Percentiles rank a stretch among this genome's conserved stretches.
Conservation (phyloP, 2,329 filamentous ascomycete species). For the Arthroderma sp. region DNA sequence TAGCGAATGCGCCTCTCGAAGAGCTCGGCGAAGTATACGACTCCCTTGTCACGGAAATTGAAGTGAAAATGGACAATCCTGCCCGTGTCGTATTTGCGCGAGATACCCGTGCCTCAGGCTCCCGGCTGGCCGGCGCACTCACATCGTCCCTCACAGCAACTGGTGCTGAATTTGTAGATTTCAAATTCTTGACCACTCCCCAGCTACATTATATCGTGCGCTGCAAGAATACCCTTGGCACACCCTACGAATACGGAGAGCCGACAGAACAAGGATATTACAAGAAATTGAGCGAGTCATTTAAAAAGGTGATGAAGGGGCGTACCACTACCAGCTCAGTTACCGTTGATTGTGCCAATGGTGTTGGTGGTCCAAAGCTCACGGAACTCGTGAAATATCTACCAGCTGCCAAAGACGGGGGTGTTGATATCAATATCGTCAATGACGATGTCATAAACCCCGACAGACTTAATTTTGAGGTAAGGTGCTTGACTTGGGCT, state of each 20-base stretch:
- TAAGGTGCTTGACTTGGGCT: slow-evolving; percentile 25
- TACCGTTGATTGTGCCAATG: slow-evolving; percentile 90
- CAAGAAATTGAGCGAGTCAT: slow-evolving; percentile 75
- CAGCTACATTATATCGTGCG: slow-evolving; percentile 94
- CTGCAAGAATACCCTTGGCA: slow-evolving; percentile 84
- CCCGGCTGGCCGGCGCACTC: slow-evolving; percentile 65
- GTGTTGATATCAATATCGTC: slow-evolving; percentile 69
- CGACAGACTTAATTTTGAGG: slow-evolving; percentile 77
- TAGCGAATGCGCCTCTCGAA: slow-evolving; percentile 73
- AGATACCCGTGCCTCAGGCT: slow-evolving; percentile 86
- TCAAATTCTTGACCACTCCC: slow-evolving; percentile 87
- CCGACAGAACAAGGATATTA: slow-evolving; percentile 89
- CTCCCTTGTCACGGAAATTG: slow-evolving; percentile 59
- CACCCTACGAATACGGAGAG: slow-evolving; percentile 74
- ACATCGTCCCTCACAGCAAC: slow-evolving; percentile 67
- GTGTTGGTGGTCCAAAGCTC: slow-evolving; percentile 86
- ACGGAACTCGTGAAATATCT: slow-evolving; percentile 74
- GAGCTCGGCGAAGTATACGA: slow-evolving; percentile 66
- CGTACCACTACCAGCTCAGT: slow-evolving; percentile 61
- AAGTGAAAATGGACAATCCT: slow-evolving; percentile 56
- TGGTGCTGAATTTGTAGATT: slow-evolving; percentile 63
- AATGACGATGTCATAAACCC: slow-evolving; percentile 90
- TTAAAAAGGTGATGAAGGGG: slow-evolving; percentile 67
- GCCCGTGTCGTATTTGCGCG: slow-evolving; percentile 79
- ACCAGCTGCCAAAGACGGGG: slow-evolving; percentile 51